Conservation (phyloP, 2,329 filamentous ascomycete species). For the Diaporthe destruens region DNA sequence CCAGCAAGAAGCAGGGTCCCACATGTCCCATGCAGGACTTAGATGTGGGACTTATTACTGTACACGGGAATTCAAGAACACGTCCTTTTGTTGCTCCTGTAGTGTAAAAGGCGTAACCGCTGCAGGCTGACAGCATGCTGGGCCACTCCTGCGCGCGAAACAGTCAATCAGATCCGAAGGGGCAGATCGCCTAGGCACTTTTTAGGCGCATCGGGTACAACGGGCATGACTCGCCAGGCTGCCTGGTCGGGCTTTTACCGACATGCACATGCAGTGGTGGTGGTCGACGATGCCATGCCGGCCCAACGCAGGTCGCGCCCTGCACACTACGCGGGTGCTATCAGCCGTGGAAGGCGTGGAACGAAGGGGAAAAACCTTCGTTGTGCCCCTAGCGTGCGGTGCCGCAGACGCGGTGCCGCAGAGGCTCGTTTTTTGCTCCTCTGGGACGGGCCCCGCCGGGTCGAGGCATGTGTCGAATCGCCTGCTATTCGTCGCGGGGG, state of each 20-base stretch:
- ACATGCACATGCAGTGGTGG: neutral
- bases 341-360: constrained; percentile 22
- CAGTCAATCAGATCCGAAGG: constrained; percentile 29
- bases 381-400: neutral
- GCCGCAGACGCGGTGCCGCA: constrained; percentile 2
- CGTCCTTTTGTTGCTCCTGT: neutral
- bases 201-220: constrained; percentile 27
- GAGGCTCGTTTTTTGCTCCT: neutral
- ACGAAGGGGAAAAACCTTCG: constrained; percentile 2
- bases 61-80: neutral
- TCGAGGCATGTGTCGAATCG: constrained; percentile 14
- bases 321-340: constrained; percentile 3
- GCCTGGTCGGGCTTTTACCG: constrained; percentile 23
- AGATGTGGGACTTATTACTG: too few species aligned
- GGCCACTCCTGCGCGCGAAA: neutral
- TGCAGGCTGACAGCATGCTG: constrained; percentile 31
- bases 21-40: neutral
- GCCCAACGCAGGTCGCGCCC: neutral
- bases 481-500: neutral
- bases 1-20: neutral
- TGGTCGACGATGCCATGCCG: neutral
- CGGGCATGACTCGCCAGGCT: constrained; percentile 24
- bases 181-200: neutral
- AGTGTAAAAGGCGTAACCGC: neutral
- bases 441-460: neutral